These are phyloP conservation scores for Geum urbanum DNA, from an alignment of 306 rosid genomes.

Conservation along the genomic window DNA sequence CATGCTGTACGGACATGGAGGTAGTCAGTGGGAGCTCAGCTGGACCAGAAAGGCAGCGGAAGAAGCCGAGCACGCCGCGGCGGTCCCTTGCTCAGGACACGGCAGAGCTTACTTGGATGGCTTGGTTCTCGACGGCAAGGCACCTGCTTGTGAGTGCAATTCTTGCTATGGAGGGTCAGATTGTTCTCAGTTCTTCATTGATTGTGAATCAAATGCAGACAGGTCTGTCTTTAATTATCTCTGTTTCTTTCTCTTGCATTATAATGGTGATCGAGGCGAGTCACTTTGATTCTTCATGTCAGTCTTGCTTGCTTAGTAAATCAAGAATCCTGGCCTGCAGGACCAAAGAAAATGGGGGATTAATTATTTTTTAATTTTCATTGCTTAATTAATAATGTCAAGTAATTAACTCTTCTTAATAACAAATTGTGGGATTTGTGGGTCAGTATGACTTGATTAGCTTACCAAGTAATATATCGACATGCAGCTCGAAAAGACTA, in stretches of 20 bases:
- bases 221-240: constrained; percentile 25
- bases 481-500: too few species aligned
- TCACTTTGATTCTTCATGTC: neutral
- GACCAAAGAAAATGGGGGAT: too few species aligned
- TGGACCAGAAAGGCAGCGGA: constrained; percentile 43
- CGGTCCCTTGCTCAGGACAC: constrained; percentile 49
- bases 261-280: neutral
- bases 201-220: constrained; percentile 37
- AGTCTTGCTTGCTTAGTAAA: neutral
- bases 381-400: too few species aligned
- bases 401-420: too few species aligned
- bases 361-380: too few species aligned
- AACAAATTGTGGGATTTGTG: too few species aligned
- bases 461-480: too few species aligned
- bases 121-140: constrained; percentile 27
- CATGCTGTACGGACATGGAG: neutral
- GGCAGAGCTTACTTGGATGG: constrained; percentile 58
- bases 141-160: constrained; percentile 51
- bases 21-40: constrained; percentile 26
- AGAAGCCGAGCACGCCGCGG: constrained; percentile 46
- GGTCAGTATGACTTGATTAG: too few species aligned
- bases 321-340: neutral
- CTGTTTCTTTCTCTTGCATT: neutral
- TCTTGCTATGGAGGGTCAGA: constrained; percentile 38
- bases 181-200: constrained; percentile 28